Evolutionary conservation across 305 asterid species (phyloP), one percentile per base, ranked within the genome.

Genomic region (Striga hermonthica): DNA sequence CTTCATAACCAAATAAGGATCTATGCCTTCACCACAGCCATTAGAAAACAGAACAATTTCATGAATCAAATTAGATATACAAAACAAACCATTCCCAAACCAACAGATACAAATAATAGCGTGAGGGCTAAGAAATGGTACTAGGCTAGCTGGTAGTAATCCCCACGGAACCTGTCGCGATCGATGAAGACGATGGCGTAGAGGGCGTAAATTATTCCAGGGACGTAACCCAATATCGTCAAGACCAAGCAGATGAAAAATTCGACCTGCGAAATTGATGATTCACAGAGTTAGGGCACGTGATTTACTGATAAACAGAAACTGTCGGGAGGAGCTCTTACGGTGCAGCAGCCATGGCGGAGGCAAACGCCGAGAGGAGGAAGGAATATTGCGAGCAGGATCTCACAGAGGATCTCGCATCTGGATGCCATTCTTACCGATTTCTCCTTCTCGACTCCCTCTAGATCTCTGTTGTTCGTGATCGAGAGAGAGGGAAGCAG

Each of bases 321-420:
- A 3, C n/a, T n/a, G n/a, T n/a, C n/a, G 13, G 5, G 1, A 10
- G 0, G 43, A 13, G 35, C 13, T 73, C 78, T 80, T 75, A 82
- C 88, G 41, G 82, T 44, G 75, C 86, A 87, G 92, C 97, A 90
- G 67, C 97, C 97, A 59, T 81, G 82, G 57, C 96, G 82, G 81
- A 90, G 77, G 73, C 95, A 90, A 64, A 90, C 92, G 40, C 96
- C 97, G 65, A 90, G 82, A 7, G 97, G 97, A 56, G 97, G 97
- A 62, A 90, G 60, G 3, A 90, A 58, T 66, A 90, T 80, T 9
- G 97, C 90, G 47, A 86, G 84, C 31, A 90, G 1, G 56, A 90
- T 78, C 57, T 85, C 96, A 65, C 94, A 87, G 43, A 89, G 72
- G 53, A 84, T 74, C 60, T 65, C 97, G 66, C 86, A 83, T 65